Conservation (phyloP, 1,139 yeast genomes). For the Diutina neorugosa region DNA sequence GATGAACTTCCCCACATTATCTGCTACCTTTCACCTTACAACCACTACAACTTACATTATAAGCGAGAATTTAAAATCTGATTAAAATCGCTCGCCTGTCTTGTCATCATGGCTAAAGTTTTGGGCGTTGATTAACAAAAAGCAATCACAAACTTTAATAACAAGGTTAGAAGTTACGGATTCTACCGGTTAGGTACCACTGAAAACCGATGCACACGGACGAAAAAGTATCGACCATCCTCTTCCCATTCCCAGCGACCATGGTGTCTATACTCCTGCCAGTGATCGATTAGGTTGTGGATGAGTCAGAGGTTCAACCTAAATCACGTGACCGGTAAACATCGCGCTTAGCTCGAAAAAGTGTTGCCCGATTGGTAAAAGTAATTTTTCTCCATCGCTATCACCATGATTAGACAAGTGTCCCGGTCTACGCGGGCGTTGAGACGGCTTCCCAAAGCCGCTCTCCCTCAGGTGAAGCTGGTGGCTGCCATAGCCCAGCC, state of each 20-base stretch:
- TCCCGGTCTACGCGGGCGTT: not conserved
- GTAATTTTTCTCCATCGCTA: slow-evolving; percentile 1
- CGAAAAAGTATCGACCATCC: not conserved
- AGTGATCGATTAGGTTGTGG: not conserved
- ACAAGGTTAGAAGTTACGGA: too few relatives aligned
- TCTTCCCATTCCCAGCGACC: not conserved
- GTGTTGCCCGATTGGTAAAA: not conserved
- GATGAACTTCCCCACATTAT: too few relatives aligned
- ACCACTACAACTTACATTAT: too few relatives aligned
- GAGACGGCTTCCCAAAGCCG: not conserved
- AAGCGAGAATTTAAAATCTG: too few relatives aligned
- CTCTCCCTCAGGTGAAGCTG: slow-evolving; percentile 3
- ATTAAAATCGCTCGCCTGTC: too few relatives aligned
- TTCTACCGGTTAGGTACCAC: too few relatives aligned
- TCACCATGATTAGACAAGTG: not conserved
- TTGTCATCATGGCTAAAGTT: too few relatives aligned
- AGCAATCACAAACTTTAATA: too few relatives aligned
- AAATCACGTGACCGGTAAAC: not conserved
- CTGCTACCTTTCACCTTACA: too few relatives aligned
- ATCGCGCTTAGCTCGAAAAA: not conserved
- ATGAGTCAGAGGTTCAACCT: not conserved
- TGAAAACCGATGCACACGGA: too few relatives aligned
- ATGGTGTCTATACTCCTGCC: not conserved
- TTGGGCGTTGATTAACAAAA: too few relatives aligned
- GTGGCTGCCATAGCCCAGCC: slow-evolving; percentile 3